Evolutionary conservation across 164 flowering plant genomes (phyloP), one percentile per base, ranked within the genome.

Genomic region (Vitis amurensis): DNA sequence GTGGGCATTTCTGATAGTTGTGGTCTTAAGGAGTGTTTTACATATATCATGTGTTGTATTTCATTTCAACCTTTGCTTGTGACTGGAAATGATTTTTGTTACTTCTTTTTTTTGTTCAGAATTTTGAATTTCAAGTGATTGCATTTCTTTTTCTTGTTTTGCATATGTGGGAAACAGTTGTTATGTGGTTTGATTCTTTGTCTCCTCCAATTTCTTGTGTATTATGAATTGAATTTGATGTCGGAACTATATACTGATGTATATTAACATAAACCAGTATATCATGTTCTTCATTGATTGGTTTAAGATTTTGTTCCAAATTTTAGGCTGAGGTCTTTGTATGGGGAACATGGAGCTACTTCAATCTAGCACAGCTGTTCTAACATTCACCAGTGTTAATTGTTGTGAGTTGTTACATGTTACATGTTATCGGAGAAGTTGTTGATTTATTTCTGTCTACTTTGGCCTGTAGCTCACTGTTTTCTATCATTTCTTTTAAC

Each of bases 11-110:
- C 30, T 57, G 52, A 66, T 55, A 27, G 7, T 49, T 61, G 69
- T 60, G 14, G 27, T 61, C 37, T 67, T 47, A 15, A 14, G 30
- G 29, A 48, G 11, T 59, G 14, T 60, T 55, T 66, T 68, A 31
- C 79, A 13, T 69, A 68, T 63, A 66, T 73, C 59, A 70, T 74
- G 29, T 71, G 59, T 44, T 63, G 69, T 66, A 55, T 66, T 66
- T 13, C 55, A 37, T 37, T 37, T 37, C 44, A 37, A 37, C 44
- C 44, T 2, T 59, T 68, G 63, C 66, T 66, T 56, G 67, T 58
- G 61, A 66, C 56, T 61, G 71, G 64, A 69, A 23, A 63, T 30
- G 19, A 3, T 67, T 64, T 1, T 65, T 70, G 1, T 55, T 63
- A 55, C 61, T 56, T 61, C 23, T 0, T 16, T 64, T 60, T 13